phyloP scores from a whole-genome alignment of 345 rosid genomes.

The Gossypium australe region DNA sequence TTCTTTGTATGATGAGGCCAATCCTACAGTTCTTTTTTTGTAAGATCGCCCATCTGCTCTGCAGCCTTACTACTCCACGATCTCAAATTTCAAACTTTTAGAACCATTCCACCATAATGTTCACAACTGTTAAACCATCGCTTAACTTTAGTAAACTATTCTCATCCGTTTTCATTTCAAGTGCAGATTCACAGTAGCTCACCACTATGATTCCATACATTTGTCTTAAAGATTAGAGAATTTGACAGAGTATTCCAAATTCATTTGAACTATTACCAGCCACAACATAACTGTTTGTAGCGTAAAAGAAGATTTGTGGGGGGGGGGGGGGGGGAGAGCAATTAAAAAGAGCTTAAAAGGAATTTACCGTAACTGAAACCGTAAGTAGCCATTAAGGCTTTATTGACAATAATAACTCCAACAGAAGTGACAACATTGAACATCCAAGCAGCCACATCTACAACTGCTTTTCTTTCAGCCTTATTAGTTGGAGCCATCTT shows the following conservation, averaged over 20 bases:
- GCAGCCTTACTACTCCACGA: neutral
- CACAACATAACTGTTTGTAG: too few relatives aligned
- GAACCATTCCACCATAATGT: neutral
- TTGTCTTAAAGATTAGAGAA: neutral
- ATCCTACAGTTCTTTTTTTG: neutral
- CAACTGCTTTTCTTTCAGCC: slow-evolving; percentile 76
- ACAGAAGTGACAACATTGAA: slow-evolving; percentile 98
- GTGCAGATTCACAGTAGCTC: neutral
- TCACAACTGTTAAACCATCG: neutral
- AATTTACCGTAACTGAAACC: slow-evolving; percentile 88
- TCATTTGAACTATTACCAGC: neutral
- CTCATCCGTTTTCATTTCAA: neutral
- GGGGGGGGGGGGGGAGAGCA: too few relatives aligned
- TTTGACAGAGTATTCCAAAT: neutral
- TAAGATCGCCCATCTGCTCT: neutral
- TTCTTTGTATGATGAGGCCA: neutral
- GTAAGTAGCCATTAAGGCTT: slow-evolving; percentile 93
- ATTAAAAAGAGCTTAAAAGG: too few relatives aligned
- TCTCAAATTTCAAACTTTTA: neutral
- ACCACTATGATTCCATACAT: neutral
- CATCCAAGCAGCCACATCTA: slow-evolving; percentile 94
- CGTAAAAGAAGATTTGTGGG: too few relatives aligned
- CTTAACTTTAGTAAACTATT: neutral
- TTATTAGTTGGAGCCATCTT: slow-evolving; percentile 69
- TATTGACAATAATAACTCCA: slow-evolving; percentile 91